These are phyloP conservation scores for Xylariaceae sp. DNA, from an alignment of 2,329 filamentous ascomycete genomes.

Conservation along the genomic window DNA sequence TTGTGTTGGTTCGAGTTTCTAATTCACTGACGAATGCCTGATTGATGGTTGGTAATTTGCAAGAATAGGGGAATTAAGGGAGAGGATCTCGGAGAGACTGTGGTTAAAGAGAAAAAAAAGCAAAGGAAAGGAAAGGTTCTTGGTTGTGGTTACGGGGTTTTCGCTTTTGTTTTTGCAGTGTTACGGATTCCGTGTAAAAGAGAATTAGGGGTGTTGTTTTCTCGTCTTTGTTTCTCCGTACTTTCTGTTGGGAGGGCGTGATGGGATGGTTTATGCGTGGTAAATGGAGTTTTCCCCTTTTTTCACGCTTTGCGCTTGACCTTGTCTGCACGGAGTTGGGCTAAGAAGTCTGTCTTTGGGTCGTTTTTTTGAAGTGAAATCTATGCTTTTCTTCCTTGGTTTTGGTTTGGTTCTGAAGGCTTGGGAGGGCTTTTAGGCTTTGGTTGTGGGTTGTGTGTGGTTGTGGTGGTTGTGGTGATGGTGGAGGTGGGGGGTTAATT, in stretches of 20 bases:
- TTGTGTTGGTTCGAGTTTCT: conserved; percentile 16
- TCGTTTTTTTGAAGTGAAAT: too few species aligned
- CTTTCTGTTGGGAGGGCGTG: conserved; percentile 6
- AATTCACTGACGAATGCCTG: conserved; percentile 11
- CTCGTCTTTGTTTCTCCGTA: conserved; percentile 1
- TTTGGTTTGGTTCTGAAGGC: too few species aligned
- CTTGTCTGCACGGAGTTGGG: conserved; percentile 25
- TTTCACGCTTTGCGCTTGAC: not conserved
- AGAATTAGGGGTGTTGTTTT: conserved; percentile 18
- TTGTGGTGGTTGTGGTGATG: too few species aligned
- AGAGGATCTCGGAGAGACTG: conserved; percentile 3
- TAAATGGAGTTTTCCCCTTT: conserved; percentile 10
- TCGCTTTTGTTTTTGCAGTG: not conserved
- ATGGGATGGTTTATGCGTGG: conserved; percentile 10
- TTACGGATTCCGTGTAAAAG: conserved; percentile 15
- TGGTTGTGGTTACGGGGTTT: conserved; percentile 8
- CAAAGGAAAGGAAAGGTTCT: conserved; percentile 9
- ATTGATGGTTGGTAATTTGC: conserved; percentile 17
- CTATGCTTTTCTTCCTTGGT: not conserved
- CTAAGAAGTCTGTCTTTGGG: conserved; percentile 14
- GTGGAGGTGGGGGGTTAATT: too few species aligned
- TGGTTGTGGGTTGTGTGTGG: too few species aligned
- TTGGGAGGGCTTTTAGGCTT: too few species aligned
- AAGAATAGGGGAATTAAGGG: not conserved
- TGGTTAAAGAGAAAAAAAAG: conserved; percentile 10